Conservation (phyloP, 345 rosid genomes). For the Citrus mangshanensis region DNA sequence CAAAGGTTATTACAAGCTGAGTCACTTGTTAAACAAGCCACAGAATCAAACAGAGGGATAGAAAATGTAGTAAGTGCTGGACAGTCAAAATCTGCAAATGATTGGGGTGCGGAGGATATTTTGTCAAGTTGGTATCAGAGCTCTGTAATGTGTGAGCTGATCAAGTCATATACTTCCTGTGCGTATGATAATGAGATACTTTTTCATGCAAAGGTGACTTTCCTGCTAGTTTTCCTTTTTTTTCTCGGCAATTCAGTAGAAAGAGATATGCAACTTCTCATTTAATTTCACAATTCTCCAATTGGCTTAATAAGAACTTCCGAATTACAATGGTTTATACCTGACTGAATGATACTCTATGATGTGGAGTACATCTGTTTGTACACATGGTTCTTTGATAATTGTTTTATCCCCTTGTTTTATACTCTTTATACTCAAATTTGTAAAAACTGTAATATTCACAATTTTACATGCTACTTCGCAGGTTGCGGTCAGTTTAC, state of each 20-base stretch:
- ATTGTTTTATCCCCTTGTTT: background rate
- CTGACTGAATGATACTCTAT: background rate
- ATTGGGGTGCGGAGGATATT: slow-evolving; percentile 39
- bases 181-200: slow-evolving; percentile 48
- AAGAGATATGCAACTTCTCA: background rate
- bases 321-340: background rate
- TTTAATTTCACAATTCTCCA: background rate
- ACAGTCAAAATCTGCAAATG: slow-evolving; percentile 29
- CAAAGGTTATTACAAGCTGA: slow-evolving; percentile 66
- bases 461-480: slow-evolving; percentile 15
- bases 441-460: background rate
- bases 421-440: background rate
- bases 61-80: slow-evolving; percentile 27
- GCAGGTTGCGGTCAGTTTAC: slow-evolving; percentile 74
- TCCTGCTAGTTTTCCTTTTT: background rate
- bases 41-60: slow-evolving; percentile 29
- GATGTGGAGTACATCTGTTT: background rate
- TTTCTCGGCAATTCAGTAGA: background rate
- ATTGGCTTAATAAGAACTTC: background rate
- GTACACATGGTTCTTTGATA: background rate
- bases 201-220: slow-evolving; percentile 48
- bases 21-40: slow-evolving; percentile 34
- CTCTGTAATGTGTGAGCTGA: slow-evolving; percentile 48
- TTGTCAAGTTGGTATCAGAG: slow-evolving; percentile 60
- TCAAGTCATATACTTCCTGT: slow-evolving; percentile 55